Evolutionary conservation across 2,329 filamentous ascomycete species (phyloP), one percentile per base, ranked within the genome.

Genomic region (Talaromyces sp.): DNA sequence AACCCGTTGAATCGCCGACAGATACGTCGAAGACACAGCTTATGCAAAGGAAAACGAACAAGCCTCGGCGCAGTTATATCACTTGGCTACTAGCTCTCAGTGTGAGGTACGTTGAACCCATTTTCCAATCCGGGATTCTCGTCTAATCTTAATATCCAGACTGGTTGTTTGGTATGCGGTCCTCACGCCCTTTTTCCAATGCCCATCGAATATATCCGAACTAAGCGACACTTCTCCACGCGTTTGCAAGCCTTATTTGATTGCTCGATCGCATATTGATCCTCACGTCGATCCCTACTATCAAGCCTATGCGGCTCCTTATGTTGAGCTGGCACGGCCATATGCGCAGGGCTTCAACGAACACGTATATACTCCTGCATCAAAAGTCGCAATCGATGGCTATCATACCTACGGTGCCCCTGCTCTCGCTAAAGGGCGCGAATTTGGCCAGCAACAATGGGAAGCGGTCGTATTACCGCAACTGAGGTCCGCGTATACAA

Each of bases 221-320:
- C 84, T 95, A 69, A 84, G 85, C 68, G 84, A 89, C 27, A 77
- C 82, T 31, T 90, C 91, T 1, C 90, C 93, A 0, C 82, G 79
- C 64, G 84, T 98, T 63, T 99, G 95, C 83, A 88, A 88, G 70
- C 88, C 90, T 10, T 97, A 97, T 68, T 70, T 88, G 35, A 76
- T 82, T 82, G 89, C 78, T 76, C 86, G 77, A 67, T 86, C 79
- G 79, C 87, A 81, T 60, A 79, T 93, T 62, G 77, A 85, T 27
- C 95, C 95, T 3, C 88, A 93, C 73, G 70, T 96, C 32, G 82
- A 88, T 67, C 93, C 93, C 2, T 96, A 96, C 77, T 98, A 97
- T 75, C 80, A 93, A 66, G 75, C 84, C 61, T 96, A 97, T 70
- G 88, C 90, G 26, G 89, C 88, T 6, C 90, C 91, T 2, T 95